These are phyloP conservation scores for Mediolabrus comicus DNA, from an alignment of 108 stramenopile species.

Conservation along the genomic window DNA sequence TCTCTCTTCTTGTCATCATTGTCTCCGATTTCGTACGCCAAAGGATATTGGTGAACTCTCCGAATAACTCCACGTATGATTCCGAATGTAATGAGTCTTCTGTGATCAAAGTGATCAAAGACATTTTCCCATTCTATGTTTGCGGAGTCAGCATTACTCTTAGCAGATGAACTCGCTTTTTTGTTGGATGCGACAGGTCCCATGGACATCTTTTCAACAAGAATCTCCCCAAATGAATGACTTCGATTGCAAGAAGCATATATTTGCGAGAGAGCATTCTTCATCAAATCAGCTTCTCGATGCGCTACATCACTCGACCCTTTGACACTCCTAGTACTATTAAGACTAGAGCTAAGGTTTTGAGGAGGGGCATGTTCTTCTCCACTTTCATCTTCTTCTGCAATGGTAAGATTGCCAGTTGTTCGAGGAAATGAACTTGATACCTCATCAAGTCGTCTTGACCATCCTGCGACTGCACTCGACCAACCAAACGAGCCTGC, in stretches of 20 bases:
- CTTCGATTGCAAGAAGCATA: slow-evolving; percentile 65
- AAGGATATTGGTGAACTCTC: slow-evolving; percentile 81
- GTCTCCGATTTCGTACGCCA: slow-evolving; percentile 39
- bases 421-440: slow-evolving; percentile 28
- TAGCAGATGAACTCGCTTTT: neutral
- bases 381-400: slow-evolving; percentile 14
- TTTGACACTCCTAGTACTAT: neutral
- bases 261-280: slow-evolving; percentile 61
- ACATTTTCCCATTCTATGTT: slow-evolving; percentile 62
- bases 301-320: neutral
- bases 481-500: neutral
- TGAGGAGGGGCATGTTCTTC: slow-evolving; percentile 2
- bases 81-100: slow-evolving; percentile 86
- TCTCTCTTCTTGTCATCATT: neutral
- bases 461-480: neutral
- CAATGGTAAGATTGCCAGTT: slow-evolving; percentile 2
- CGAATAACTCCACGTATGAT: slow-evolving; percentile 74
- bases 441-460: neutral
- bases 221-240: slow-evolving; percentile 67
- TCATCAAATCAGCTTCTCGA: slow-evolving; percentile 48
- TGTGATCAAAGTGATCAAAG: slow-evolving; percentile 79
- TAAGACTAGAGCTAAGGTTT: neutral
- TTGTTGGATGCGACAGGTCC: neutral
- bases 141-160: neutral
- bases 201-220: slow-evolving; percentile 28